Base-by-base conservation (phyloP, 495 filamentous ascomycete species). In the Coniosporium apollinis region DNA sequence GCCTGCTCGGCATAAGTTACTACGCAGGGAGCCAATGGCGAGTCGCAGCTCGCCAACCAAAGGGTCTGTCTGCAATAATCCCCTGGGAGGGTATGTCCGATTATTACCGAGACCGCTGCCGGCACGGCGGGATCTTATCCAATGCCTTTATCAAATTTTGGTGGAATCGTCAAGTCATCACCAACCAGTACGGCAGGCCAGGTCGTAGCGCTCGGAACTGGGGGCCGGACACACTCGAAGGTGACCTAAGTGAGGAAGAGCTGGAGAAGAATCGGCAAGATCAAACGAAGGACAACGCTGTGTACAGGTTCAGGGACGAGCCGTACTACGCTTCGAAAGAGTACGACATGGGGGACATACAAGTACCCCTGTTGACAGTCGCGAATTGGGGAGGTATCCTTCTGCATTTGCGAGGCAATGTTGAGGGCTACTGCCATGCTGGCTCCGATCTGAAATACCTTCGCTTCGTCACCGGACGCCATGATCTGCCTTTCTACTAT, bases 401-500 rank as follows among this genome's bases (percentile, higher is more conserved):
- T 1, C 56, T 74, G 2, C 72, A 77, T 41, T 57, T 77, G 13
- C 59, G 74, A 3, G 75, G 75, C 2, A 80, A 80, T 39, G 62
- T 80, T 4, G 58, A 74, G 41, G 75, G 74, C 0, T 80, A 60
- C 38, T 63, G 55, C 3, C 54, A 68, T 30, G 71, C 73, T 0
- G 69, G 71, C 0, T 74, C 70, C 2, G 56, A 67, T 33, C 49
- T 70, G 28, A 80, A 80, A 48, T 79, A 73, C 40, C 54, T 79
- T 3, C 64, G 74, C 7, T 73, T 78, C 47, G 73, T 80, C 42
- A 72, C 67, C 0, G 76, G 75, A 8, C 64, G 76, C 0, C 76
- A 81, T 43, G 75, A 81, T 44, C 58, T 81, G 5, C 76, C 76
- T 0, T 79, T 81, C 54, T 81, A 78, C 53, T 78, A 76, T 41